Conservation (phyloP, 2,329 filamentous ascomycete genomes). For the Metarhizium rileyi region DNA sequence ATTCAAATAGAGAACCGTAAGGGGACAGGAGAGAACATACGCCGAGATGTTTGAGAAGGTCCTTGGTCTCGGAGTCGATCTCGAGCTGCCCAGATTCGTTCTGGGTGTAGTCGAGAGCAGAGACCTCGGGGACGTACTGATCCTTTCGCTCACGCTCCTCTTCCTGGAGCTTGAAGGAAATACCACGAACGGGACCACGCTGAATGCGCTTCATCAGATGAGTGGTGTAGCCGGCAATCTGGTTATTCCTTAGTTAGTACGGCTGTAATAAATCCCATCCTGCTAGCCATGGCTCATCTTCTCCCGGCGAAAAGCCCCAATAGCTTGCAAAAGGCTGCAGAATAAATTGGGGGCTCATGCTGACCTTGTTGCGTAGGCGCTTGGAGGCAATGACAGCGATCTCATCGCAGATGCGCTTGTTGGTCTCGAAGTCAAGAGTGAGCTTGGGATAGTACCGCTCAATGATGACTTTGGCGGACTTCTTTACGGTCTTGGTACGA, state of each 20-base stretch:
- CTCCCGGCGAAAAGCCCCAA: background rate
- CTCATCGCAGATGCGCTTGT: slow-evolving; percentile 99
- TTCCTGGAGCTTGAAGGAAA: slow-evolving; percentile 99
- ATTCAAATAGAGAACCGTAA: background rate
- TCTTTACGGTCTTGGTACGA: slow-evolving; percentile 62
- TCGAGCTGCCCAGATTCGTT: slow-evolving; percentile 90
- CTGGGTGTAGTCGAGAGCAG: slow-evolving; percentile 95
- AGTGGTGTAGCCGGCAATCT: slow-evolving; percentile 98
- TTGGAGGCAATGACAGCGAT: slow-evolving; percentile 99
- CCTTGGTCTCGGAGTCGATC: slow-evolving; percentile 96
- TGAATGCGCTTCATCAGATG: slow-evolving; percentile 99
- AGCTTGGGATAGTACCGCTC: slow-evolving; percentile 97
- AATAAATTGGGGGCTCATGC: slow-evolving; percentile 11
- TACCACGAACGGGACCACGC: slow-evolving; percentile 96
- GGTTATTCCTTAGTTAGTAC: slow-evolving; percentile 6
- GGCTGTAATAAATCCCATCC: background rate
- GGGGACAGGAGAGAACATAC: slow-evolving; percentile 51
- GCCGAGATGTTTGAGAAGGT: slow-evolving; percentile 95
- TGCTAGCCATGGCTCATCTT: background rate
- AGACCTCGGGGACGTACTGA: slow-evolving; percentile 99
- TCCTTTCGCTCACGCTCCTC: slow-evolving; percentile 99
- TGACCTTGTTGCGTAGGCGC: slow-evolving; percentile 97
- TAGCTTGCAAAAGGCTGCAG: slow-evolving; percentile 20
- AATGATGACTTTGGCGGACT: slow-evolving; percentile 98
- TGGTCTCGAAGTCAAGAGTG: slow-evolving; percentile 99